Percentiles rank a stretch among this genome's conserved stretches.
Conservation (phyloP, 2,329 filamentous ascomycete species). For the Berkeleyomyces rouxiae region DNA sequence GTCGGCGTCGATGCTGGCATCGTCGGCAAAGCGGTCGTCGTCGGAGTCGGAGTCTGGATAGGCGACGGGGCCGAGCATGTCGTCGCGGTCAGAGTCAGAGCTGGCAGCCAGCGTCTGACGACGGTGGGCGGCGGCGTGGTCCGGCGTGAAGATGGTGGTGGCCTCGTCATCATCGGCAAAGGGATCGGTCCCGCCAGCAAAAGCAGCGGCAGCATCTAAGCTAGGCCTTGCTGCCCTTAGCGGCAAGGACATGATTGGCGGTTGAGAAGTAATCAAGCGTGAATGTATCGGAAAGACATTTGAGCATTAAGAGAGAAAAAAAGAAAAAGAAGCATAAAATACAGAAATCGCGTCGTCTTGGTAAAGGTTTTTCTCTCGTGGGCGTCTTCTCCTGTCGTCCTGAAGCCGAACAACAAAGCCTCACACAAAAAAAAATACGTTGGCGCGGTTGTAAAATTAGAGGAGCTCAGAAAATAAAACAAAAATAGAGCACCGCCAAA, state of each 20-base stretch:
- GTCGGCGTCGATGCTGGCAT: constrained; percentile 9
- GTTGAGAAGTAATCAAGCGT: neutral
- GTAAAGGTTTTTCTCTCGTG: too few species aligned
- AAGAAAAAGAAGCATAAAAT: neutral
- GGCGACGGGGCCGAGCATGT: neutral
- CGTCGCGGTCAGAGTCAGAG: neutral
- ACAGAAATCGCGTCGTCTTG: neutral
- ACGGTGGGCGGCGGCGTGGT: neutral
- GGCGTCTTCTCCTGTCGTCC: too few species aligned
- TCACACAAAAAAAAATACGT: too few species aligned
- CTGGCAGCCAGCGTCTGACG: neutral
- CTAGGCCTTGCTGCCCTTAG: constrained; percentile 9
- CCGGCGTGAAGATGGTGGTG: neutral
- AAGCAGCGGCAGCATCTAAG: constrained; percentile 10
- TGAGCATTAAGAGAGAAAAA: neutral
- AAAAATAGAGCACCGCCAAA: neutral
- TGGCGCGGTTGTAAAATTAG: too few species aligned
- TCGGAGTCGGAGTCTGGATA: neutral
- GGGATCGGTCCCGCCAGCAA: constrained; percentile 11
- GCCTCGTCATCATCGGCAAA: neutral
- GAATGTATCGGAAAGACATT: neutral
- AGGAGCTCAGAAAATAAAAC: neutral
- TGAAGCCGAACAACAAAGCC: too few species aligned
- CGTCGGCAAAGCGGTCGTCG: constrained; percentile 7
- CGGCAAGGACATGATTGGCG: constrained; percentile 5